These are phyloP conservation scores for Lepidium aucheri DNA, from an alignment of 345 rosid genomes.

Conservation along the genomic window DNA sequence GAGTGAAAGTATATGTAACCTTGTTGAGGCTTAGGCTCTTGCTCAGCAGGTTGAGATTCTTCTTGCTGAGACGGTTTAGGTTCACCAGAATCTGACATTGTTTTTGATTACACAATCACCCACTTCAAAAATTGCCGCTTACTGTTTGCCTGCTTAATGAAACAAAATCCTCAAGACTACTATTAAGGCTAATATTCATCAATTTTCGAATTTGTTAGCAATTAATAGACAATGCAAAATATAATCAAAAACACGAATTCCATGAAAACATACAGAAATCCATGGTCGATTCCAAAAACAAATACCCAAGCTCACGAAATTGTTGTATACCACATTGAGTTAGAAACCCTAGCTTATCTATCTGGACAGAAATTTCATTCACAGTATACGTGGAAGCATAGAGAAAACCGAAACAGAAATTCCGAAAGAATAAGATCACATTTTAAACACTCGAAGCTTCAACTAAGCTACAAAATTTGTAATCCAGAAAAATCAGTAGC, in stretches of 20 bases:
- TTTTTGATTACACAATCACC: neutral
- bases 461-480: neutral
- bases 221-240: neutral
- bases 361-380: neutral
- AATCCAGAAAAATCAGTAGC: neutral
- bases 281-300: neutral
- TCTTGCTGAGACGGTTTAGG: conserved; percentile 27
- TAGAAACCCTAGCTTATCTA: conserved; percentile 9
- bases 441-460: neutral
- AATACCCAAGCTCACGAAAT: neutral
- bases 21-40: conserved; percentile 33
- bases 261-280: neutral
- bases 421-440: neutral
- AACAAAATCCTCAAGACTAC: too few species aligned
- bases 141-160: neutral
- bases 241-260: neutral
- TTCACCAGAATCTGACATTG: conserved; percentile 44
- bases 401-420: neutral
- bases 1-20: conserved; percentile 20
- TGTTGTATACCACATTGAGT: neutral
- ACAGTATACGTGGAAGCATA: neutral
- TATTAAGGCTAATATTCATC: too few species aligned
- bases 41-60: conserved; percentile 29
- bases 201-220: neutral
- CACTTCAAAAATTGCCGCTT: neutral